These are phyloP conservation scores for Rickenella mellea DNA, from an alignment of 768 basidiomycete genomes.

Conservation along the genomic window DNA sequence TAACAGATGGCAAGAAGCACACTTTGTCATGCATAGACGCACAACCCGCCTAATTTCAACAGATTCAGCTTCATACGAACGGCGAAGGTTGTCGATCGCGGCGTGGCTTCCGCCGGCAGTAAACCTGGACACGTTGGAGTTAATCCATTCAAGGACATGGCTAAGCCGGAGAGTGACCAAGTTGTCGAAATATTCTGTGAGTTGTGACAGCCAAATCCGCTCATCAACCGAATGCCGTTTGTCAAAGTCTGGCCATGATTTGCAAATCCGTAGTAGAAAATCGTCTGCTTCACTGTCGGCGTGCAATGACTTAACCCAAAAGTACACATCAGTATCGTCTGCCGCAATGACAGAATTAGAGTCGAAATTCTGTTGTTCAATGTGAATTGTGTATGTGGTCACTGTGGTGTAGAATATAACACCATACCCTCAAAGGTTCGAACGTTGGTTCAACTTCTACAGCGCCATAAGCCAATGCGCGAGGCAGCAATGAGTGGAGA, in stretches of 20 bases:
- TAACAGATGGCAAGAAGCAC: constrained; percentile 35
- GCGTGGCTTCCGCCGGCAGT: constrained; percentile 25
- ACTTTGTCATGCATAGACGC: constrained; percentile 40
- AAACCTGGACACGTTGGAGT: constrained; percentile 39
- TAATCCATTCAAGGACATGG: constrained; percentile 44
- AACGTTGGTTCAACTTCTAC: constrained; percentile 33
- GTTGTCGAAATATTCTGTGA: constrained; percentile 28
- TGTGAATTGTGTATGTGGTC: too few species aligned
- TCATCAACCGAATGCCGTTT: constrained; percentile 30
- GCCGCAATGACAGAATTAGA: constrained; percentile 30
- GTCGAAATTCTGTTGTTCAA: constrained; percentile 53
- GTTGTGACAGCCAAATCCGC: constrained; percentile 30
- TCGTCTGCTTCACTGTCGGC: constrained; percentile 14
- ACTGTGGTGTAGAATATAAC: too few species aligned
- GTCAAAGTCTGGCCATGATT: constrained; percentile 20
- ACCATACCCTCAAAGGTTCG: constrained; percentile 44
- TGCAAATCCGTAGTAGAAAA: constrained; percentile 14
- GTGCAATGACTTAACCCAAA: too few species aligned
- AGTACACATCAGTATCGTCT: constrained; percentile 25
- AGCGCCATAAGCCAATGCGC: constrained; percentile 39
- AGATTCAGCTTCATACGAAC: constrained; percentile 30
- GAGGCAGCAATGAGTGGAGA: constrained; percentile 30
- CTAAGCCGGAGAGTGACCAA: constrained; percentile 33
- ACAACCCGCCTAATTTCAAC: constrained; percentile 37
- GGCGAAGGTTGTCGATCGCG: constrained; percentile 33